These are phyloP conservation scores for Claviceps sp. DNA, from an alignment of 2,329 filamentous ascomycete genomes.

Conservation along the genomic window DNA sequence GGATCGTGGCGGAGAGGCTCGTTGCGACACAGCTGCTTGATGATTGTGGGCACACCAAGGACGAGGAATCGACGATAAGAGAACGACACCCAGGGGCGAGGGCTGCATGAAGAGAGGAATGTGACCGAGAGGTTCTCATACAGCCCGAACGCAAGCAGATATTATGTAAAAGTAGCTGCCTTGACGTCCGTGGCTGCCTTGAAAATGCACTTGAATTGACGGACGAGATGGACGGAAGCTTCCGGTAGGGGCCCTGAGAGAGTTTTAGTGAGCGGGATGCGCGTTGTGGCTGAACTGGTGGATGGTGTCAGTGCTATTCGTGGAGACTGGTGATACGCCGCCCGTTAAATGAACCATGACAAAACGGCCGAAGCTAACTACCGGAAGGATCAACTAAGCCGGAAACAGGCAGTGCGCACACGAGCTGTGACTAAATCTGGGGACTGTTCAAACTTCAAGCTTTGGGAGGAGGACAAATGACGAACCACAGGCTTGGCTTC, in stretches of 20 bases:
- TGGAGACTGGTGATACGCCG: not conserved
- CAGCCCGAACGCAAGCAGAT: not conserved
- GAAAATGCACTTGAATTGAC: not conserved
- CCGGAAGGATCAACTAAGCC: not conserved
- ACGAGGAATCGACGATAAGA: not conserved
- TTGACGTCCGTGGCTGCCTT: not conserved
- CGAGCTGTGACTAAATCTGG: not conserved
- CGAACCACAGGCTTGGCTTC: not conserved
- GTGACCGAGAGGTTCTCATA: not conserved
- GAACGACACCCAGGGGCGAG: not conserved
- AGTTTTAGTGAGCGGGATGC: not conserved
- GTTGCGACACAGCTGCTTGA: not conserved
- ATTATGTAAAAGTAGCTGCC: not conserved
- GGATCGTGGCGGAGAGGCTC: not conserved
- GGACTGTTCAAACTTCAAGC: too few relatives aligned
- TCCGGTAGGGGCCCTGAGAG: not conserved
- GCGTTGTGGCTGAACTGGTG: not conserved
- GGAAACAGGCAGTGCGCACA: not conserved
- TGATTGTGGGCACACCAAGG: not conserved
- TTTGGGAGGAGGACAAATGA: not conserved
- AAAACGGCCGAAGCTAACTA: not conserved
- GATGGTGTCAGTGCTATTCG: not conserved
- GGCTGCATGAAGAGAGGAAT: not conserved
- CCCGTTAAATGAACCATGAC: not conserved
- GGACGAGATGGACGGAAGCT: not conserved